These are phyloP conservation scores for Endothia cerciana DNA, from an alignment of 2,329 filamentous ascomycete genomes.

Conservation along the genomic window DNA sequence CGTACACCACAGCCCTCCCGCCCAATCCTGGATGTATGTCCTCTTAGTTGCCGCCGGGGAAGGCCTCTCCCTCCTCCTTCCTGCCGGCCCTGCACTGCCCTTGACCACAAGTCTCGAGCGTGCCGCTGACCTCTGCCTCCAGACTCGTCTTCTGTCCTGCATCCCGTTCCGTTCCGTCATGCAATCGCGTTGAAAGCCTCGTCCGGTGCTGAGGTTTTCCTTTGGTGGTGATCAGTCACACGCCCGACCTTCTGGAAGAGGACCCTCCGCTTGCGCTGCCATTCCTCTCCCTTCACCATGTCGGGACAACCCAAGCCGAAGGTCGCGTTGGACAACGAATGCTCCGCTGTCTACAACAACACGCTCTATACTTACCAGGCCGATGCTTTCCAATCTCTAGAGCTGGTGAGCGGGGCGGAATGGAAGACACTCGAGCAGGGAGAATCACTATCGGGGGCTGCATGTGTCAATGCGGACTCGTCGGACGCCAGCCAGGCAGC, in stretches of 20 bases:
- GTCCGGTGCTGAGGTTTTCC: conserved; percentile 21
- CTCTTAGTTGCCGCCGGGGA: conserved; percentile 14
- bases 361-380: conserved; percentile 84
- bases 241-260: conserved; percentile 8
- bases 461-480: conserved; percentile 74
- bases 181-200: conserved; percentile 25
- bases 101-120: conserved; percentile 5
- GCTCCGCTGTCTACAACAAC: conserved; percentile 79
- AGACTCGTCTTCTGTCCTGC: conserved; percentile 6
- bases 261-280: conserved; percentile 9
- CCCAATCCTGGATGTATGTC: conserved; percentile 12
- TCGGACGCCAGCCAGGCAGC: conserved; percentile 62
- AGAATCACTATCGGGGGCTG: conserved; percentile 71
- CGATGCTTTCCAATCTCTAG: conserved; percentile 74
- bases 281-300: conserved; percentile 30
- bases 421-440: conserved; percentile 73
- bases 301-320: conserved; percentile 61
- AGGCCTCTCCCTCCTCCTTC: background rate
- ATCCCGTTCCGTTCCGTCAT: conserved; percentile 23
- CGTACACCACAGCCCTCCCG: background rate
- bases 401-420: conserved; percentile 67
- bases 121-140: conserved; percentile 7
- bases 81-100: conserved; percentile 3
- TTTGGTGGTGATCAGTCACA: conserved; percentile 16
- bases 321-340: conserved; percentile 73